These are phyloP conservation scores for Punica granatum DNA, from an alignment of 345 rosid genomes.

Conservation along the genomic window DNA sequence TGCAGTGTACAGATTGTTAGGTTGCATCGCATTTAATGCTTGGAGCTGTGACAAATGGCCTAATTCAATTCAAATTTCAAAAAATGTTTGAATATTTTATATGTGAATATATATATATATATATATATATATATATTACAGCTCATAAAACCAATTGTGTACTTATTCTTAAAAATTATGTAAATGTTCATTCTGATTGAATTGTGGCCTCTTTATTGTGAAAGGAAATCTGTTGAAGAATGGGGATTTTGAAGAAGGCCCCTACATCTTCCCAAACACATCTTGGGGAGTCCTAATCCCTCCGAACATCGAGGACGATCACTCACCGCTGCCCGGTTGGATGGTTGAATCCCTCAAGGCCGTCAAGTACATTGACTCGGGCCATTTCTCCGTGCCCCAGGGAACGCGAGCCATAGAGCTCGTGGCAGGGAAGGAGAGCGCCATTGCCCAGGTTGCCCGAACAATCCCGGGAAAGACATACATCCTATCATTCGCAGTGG, in stretches of 20 bases:
- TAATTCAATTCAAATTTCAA: no score
- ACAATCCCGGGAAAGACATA: constrained; percentile 47
- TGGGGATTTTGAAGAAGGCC: constrained; percentile 78
- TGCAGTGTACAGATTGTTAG: background rate
- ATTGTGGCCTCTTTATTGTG: background rate
- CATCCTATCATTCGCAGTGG: constrained; percentile 53
- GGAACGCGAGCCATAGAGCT: constrained; percentile 69
- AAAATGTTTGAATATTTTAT: no score
- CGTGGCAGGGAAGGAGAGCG: constrained; percentile 83
- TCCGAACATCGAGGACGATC: constrained; percentile 69
- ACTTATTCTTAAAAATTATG: no score
- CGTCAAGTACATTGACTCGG: constrained; percentile 66
- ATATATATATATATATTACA: no score
- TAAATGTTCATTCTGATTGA: background rate
- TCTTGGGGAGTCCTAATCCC: constrained; percentile 75
- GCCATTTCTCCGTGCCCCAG: constrained; percentile 57
- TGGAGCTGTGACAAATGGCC: no score
- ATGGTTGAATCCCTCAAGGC: constrained; percentile 81
- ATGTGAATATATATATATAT: no score
- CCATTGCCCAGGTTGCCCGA: constrained; percentile 57
- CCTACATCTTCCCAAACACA: constrained; percentile 59
- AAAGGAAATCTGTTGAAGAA: constrained; percentile 69
- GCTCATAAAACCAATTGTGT: no score
- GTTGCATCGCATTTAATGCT: background rate
- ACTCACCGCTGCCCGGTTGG: constrained; percentile 81